A percentile compares a stretch with the other conserved stretches of the same genome.
Conservation (phyloP, 495 filamentous ascomycete genomes). For the Podospora sp. region DNA sequence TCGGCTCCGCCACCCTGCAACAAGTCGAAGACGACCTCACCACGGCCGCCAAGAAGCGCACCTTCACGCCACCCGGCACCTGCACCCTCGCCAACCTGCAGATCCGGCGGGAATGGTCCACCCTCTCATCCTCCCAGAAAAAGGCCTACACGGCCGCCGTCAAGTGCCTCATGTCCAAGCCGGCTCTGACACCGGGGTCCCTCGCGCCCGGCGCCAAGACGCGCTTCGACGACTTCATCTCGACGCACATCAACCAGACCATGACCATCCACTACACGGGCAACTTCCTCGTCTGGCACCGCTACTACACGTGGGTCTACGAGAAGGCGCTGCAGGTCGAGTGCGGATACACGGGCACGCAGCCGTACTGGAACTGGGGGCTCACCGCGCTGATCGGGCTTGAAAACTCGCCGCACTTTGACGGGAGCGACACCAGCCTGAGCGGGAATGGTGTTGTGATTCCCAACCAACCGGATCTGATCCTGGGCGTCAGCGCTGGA, state of each 20-base stretch:
- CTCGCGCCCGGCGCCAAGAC: conserved; percentile 34
- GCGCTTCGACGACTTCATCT: conserved; percentile 69
- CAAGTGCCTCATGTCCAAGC: conserved; percentile 58
- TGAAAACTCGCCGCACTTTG: conserved; percentile 28
- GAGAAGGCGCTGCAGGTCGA: conserved; percentile 66
- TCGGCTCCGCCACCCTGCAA: not conserved
- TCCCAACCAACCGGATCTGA: conserved; percentile 29
- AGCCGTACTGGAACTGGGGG: conserved; percentile 34
- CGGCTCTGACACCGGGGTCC: conserved; percentile 46
- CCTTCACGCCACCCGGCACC: not conserved
- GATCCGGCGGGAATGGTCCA: conserved; percentile 19
- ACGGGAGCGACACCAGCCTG: conserved; percentile 33
- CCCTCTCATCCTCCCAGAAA: conserved; percentile 30
- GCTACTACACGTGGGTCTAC: conserved; percentile 64
- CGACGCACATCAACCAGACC: conserved; percentile 65
- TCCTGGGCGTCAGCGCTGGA: conserved; percentile 25
- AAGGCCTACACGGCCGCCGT: conserved; percentile 63
- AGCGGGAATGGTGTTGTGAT: conserved; percentile 45
- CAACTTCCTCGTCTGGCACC: conserved; percentile 70
- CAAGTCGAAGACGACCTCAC: not conserved
- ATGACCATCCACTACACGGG: conserved; percentile 62
- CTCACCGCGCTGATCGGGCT: conserved; percentile 41
- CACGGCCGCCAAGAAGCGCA: not conserved
- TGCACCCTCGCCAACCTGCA: conserved; percentile 17
- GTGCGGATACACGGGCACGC: conserved; percentile 64